Conservation (phyloP, 331 rosid genomes). For the Malus hybrid region DNA sequence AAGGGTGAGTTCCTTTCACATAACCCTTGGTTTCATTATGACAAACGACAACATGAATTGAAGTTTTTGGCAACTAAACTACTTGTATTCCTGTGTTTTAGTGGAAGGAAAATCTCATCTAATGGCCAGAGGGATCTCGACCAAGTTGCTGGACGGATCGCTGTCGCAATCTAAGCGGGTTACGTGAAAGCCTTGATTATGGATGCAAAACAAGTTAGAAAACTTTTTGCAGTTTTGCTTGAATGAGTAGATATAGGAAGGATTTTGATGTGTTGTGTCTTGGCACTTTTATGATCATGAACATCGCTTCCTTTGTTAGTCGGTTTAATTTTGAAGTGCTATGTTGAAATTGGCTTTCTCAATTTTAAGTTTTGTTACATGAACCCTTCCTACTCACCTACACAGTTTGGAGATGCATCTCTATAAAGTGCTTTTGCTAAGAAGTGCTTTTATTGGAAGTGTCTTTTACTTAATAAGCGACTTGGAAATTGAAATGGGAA, state of each 20-base stretch:
- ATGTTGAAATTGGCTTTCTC: background rate
- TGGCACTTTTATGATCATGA: background rate
- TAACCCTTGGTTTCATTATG: background rate
- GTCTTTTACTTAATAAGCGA: background rate
- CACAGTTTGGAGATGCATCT: background rate
- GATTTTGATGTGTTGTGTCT: background rate
- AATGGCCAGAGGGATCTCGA: constrained; percentile 21
- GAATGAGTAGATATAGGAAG: constrained; percentile 1
- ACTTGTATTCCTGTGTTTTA: background rate
- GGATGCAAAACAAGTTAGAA: background rate
- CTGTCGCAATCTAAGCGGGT: constrained; percentile 6
- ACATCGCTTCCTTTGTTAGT: background rate
- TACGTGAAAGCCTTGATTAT: background rate
- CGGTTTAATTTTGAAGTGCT: background rate
- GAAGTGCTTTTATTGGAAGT: background rate
- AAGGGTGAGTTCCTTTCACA: constrained; percentile 18
- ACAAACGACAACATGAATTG: background rate
- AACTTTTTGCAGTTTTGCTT: background rate
- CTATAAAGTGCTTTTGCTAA: background rate
- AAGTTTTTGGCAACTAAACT: background rate
- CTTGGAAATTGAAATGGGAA: background rate
- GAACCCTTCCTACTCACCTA: background rate
- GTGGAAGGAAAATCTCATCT: constrained; percentile 23
- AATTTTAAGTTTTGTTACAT: background rate
- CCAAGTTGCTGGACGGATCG: constrained; percentile 30